Conservation (phyloP, 352 stramenopile genomes). For the Pythium rhizo-oryzae region DNA sequence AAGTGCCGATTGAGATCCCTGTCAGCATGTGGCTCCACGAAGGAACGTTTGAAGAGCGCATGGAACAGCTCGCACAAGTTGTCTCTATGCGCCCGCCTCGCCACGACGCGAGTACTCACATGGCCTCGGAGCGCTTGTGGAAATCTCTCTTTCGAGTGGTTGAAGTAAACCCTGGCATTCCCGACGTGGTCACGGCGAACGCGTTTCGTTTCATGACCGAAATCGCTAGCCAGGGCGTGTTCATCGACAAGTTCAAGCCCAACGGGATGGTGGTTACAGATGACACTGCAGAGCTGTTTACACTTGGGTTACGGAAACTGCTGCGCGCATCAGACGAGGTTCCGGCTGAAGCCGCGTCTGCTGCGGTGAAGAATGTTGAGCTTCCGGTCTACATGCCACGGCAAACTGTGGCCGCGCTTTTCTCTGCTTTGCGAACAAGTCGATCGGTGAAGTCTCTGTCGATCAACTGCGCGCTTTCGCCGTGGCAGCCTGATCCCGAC, state of each 20-base stretch:
- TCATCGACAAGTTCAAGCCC: constrained; percentile 8
- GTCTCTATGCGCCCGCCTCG: not conserved
- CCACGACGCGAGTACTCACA: not conserved
- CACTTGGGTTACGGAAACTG: not conserved
- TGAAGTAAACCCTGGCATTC: constrained; percentile 3
- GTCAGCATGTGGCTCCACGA: constrained; percentile 7
- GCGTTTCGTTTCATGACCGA: not conserved
- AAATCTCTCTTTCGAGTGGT: constrained; percentile 2
- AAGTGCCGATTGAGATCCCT: not conserved
- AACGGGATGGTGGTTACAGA: constrained; percentile 1
- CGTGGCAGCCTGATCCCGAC: constrained; percentile 13
- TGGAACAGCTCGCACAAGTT: constrained; percentile 11
- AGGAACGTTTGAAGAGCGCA: constrained; percentile 1
- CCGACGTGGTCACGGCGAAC: not conserved
- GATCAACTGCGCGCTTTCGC: constrained; percentile 5
- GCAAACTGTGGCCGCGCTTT: constrained; percentile 6
- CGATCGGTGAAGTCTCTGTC: not conserved
- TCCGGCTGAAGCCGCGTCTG: not conserved
- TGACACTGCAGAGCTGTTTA: not conserved
- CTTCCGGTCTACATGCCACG: constrained; percentile 9
- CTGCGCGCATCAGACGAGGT: not conserved
- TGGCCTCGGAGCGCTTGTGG: not conserved
- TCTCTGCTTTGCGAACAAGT: constrained; percentile 5
- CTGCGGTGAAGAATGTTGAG: constrained; percentile 1
- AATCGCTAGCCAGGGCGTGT: not conserved